A percentile compares a stretch with the other conserved stretches of the same genome.
Conservation (phyloP, 2,329 filamentous ascomycete species). For the Phaeosphaeria sp. region DNA sequence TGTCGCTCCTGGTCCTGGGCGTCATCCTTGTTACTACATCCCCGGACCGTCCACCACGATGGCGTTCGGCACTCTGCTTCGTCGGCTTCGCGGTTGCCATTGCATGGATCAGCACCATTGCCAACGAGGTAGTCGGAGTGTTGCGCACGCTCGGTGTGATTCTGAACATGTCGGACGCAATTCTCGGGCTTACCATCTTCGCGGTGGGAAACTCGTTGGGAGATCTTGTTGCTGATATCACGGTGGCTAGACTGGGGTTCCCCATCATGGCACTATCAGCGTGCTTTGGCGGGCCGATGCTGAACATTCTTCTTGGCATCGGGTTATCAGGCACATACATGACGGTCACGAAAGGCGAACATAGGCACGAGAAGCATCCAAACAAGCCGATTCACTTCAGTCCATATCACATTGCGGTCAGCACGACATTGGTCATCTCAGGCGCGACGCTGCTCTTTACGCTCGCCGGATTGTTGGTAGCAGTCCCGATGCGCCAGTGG, state of each 20-base stretch:
- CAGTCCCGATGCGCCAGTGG: conserved; percentile 66
- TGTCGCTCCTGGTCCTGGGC: conserved; percentile 70
- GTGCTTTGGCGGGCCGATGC: conserved; percentile 97
- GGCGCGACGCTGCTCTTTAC: conserved; percentile 84
- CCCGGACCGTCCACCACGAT: conserved; percentile 70
- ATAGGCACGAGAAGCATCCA: conserved; percentile 71
- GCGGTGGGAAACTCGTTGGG: conserved; percentile 95
- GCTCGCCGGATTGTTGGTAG: conserved; percentile 76
- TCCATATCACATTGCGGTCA: conserved; percentile 83
- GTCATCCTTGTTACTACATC: conserved; percentile 73
- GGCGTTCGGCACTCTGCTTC: conserved; percentile 82
- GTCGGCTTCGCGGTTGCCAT: conserved; percentile 90
- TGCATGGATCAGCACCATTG: conserved; percentile 95
- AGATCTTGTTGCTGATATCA: conserved; percentile 93
- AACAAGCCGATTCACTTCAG: conserved; percentile 69
- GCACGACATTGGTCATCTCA: conserved; percentile 82
- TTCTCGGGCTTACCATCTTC: conserved; percentile 93
- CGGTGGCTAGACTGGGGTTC: conserved; percentile 89
- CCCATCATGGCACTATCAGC: conserved; percentile 95
- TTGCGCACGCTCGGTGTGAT: conserved; percentile 93
- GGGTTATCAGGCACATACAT: conserved; percentile 91
- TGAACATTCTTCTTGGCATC: conserved; percentile 94
- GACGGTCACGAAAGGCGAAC: conserved; percentile 73
- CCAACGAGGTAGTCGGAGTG: conserved; percentile 92
- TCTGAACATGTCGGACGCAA: conserved; percentile 89